These are phyloP conservation scores for Astragalus glycyphyllos DNA, from an alignment of 306 rosid species.

Conservation along the genomic window DNA sequence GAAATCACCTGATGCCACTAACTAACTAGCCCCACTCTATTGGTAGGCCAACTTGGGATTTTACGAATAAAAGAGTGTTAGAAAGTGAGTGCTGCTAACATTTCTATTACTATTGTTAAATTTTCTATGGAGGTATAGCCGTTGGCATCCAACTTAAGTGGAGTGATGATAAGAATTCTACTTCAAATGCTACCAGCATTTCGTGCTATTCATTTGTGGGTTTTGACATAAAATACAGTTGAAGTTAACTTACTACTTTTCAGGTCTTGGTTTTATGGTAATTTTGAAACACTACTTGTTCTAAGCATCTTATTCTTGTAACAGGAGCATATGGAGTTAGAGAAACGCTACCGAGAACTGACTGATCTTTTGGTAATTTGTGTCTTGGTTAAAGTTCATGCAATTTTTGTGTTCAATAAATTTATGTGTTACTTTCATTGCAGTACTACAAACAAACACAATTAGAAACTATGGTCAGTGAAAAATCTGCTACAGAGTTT, in stretches of 20 bases:
- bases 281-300: constrained; percentile 38
- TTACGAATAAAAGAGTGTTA: constrained; percentile 10
- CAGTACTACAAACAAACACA: constrained; percentile 99
- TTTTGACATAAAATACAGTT: constrained; percentile 6
- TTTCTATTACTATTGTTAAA: background rate
- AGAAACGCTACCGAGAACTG: constrained; percentile 96
- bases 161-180: constrained; percentile 21
- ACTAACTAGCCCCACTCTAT: background rate
- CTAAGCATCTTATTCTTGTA: constrained; percentile 39
- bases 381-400: constrained; percentile 37
- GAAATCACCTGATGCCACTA: background rate
- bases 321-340: constrained; percentile 97
- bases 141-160: background rate
- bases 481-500: constrained; percentile 94
- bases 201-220: constrained; percentile 20
- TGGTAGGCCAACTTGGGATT: background rate
- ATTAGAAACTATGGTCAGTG: constrained; percentile 94
- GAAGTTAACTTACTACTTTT: constrained; percentile 18
- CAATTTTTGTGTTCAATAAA: constrained; percentile 36
- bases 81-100: constrained; percentile 4
- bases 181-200: constrained; percentile 1
- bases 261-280: constrained; percentile 10
- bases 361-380: constrained; percentile 90
- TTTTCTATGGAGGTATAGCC: constrained; percentile 16
- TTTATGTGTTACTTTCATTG: constrained; percentile 30